Percentiles rank a stretch among this genome's conserved stretches.
phyloP scores from a whole-genome alignment of 768 basidiomycete species.

The Leccinum pellstonianum region DNA sequence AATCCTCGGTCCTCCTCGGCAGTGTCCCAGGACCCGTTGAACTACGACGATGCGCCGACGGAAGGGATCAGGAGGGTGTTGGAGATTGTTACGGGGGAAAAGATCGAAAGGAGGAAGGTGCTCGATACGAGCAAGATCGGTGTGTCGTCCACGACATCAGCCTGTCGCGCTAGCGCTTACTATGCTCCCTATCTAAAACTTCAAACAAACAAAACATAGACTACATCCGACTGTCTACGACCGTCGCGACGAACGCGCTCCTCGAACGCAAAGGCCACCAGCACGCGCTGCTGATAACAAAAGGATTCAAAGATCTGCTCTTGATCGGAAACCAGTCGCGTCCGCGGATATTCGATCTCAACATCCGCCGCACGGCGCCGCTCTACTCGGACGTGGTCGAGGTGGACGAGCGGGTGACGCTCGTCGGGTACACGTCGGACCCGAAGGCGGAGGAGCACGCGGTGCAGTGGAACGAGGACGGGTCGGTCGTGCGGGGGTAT shows the following conservation, averaged over 20 bases:
- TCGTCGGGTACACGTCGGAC: conserved; percentile 92
- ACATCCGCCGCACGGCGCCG: conserved; percentile 75
- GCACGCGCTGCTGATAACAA: conserved; percentile 88
- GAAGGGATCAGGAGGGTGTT: conserved; percentile 89
- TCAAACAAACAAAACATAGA: conserved; percentile 43
- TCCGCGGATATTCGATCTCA: conserved; percentile 92
- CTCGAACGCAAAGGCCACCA: conserved; percentile 93
- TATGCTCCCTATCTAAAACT: no score
- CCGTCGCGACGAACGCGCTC: conserved; percentile 94
- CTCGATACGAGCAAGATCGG: conserved; percentile 83
- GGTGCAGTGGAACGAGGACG: conserved; percentile 72
- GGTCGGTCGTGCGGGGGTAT: conserved; percentile 65
- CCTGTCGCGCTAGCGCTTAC: not conserved
- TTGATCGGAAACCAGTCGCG: conserved; percentile 94
- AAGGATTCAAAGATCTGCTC: conserved; percentile 88
- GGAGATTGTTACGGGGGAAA: conserved; percentile 68
- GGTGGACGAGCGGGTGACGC: conserved; percentile 89
- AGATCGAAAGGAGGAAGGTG: conserved; percentile 62
- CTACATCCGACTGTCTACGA: conserved; percentile 89
- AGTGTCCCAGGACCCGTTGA: conserved; percentile 88
- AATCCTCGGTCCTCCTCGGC: not conserved
- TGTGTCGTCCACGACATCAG: conserved; percentile 26
- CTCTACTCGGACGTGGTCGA: conserved; percentile 68
- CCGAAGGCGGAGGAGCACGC: conserved; percentile 75
- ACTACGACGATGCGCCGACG: conserved; percentile 91